Conservation (phyloP, 345 rosid genomes). For the Atalantia buxifolia region DNA sequence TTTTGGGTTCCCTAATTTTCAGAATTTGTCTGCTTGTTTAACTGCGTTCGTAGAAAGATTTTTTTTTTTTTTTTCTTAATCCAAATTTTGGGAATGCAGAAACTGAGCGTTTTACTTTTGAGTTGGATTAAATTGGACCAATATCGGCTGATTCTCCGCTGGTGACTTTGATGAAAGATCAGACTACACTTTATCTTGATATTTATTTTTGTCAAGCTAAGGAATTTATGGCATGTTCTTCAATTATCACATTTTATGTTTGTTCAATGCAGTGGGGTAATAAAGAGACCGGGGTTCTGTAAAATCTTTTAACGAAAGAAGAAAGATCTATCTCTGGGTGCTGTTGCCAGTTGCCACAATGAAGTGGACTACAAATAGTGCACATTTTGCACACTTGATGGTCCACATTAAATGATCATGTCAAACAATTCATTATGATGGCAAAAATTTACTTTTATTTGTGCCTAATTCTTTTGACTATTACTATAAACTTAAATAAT, state of each 20-base stretch:
- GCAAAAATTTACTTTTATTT: not conserved
- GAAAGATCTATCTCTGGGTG: not conserved
- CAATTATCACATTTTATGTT: not conserved
- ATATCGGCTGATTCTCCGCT: not conserved
- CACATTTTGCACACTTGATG: slow-evolving; percentile 16
- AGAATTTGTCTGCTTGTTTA: slow-evolving; percentile 1
- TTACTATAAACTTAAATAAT: too few species aligned
- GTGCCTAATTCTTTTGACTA: slow-evolving; percentile 14
- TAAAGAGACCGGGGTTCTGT: not conserved
- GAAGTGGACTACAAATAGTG: slow-evolving; percentile 1
- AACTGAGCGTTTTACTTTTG: slow-evolving; percentile 1
- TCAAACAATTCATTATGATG: slow-evolving; percentile 28
- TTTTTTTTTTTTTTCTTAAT: too few species aligned
- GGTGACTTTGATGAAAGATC: slow-evolving; percentile 16
- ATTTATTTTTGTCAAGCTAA: not conserved
- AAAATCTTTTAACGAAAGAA: not conserved
- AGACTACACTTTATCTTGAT: not conserved
- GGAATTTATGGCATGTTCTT: not conserved
- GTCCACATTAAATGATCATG: slow-evolving; percentile 31
- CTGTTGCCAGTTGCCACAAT: slow-evolving; percentile 12
- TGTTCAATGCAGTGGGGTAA: not conserved
- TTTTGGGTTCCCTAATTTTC: not conserved
- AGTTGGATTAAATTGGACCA: slow-evolving; percentile 5
- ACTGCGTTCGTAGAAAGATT: not conserved
- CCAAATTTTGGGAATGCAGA: not conserved